phyloP scores from a whole-genome alignment of 2,329 filamentous ascomycete genomes.

The Exophiala mesophila region DNA sequence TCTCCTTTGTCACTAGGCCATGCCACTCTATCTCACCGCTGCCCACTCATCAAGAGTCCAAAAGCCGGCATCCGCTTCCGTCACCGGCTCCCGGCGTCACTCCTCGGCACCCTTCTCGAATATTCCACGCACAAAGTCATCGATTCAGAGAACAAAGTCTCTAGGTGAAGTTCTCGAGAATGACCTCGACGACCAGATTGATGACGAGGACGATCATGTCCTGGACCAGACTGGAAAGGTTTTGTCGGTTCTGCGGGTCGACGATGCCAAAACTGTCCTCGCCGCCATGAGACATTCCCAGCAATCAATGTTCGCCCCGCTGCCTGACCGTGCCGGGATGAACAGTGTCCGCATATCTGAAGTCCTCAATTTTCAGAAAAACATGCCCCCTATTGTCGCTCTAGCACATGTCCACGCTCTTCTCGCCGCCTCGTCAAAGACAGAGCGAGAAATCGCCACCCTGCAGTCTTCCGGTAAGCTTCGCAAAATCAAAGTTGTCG shows the following conservation, averaged over 20 bases:
- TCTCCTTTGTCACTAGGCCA: slow-evolving; percentile 22
- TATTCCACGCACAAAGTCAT: slow-evolving; percentile 39
- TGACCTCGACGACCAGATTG: slow-evolving; percentile 25
- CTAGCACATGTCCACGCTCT: slow-evolving; percentile 58
- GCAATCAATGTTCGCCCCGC: slow-evolving; percentile 50
- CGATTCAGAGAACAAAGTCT: slow-evolving; percentile 27
- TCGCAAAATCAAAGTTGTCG: slow-evolving; percentile 52
- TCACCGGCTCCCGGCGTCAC: slow-evolving; percentile 24
- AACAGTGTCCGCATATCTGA: slow-evolving; percentile 57
- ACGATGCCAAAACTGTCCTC: slow-evolving; percentile 45
- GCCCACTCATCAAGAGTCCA: slow-evolving; percentile 44
- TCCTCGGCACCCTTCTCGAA: slow-evolving; percentile 38
- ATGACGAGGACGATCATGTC: slow-evolving; percentile 32
- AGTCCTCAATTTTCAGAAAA: slow-evolving; percentile 52
- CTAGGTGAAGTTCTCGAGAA: slow-evolving; percentile 20
- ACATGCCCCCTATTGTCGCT: slow-evolving; percentile 54
- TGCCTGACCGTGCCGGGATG: slow-evolving; percentile 57
- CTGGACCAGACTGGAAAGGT: slow-evolving; percentile 51
- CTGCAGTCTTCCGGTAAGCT: slow-evolving; percentile 48
- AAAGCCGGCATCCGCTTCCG: slow-evolving; percentile 34
- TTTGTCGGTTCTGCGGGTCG: slow-evolving; percentile 44
- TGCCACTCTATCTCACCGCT: slow-evolving; percentile 46
- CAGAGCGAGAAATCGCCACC: slow-evolving; percentile 55
- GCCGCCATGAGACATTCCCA: slow-evolving; percentile 52
- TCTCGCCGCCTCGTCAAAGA: slow-evolving; percentile 51